Conservation (phyloP, 2,329 filamentous ascomycete species). For the Microthyrium microscopicum region DNA sequence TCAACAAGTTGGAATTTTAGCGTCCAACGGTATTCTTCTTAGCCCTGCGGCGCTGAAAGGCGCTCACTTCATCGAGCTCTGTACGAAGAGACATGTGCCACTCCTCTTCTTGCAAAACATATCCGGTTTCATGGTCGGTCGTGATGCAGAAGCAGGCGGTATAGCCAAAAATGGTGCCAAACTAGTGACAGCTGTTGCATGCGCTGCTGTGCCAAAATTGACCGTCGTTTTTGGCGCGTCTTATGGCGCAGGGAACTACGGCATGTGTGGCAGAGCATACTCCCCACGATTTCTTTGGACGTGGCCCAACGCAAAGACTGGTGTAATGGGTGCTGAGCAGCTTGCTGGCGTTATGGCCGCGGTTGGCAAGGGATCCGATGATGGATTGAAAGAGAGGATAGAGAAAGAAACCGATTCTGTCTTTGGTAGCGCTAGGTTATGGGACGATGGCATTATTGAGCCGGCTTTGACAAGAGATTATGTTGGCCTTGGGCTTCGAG, state of each 20-base stretch:
- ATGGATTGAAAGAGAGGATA: conserved; percentile 65
- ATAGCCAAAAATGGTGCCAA: conserved; percentile 98
- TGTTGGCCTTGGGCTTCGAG: conserved; percentile 31
- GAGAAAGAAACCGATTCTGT: conserved; percentile 79
- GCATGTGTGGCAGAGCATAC: conserved; percentile 92
- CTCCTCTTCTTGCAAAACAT: conserved; percentile 95
- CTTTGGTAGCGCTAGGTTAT: conserved; percentile 76
- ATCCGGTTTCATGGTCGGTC: conserved; percentile 93
- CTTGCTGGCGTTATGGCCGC: conserved; percentile 86
- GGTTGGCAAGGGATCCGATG: conserved; percentile 70
- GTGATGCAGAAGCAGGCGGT: conserved; percentile 78
- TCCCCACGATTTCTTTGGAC: conserved; percentile 84
- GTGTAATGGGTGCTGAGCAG: conserved; percentile 93
- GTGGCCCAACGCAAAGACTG: conserved; percentile 94
- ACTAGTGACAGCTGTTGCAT: conserved; percentile 86
- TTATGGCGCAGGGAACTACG: conserved; percentile 92
- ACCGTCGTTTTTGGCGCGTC: conserved; percentile 90
- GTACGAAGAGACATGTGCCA: conserved; percentile 74
- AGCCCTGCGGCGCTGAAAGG: conserved; percentile 80
- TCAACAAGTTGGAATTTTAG: conserved; percentile 79
- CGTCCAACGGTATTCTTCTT: conserved; percentile 93
- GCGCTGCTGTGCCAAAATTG: conserved; percentile 88
- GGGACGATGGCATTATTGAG: conserved; percentile 46
- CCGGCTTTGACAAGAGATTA: conserved; percentile 31
- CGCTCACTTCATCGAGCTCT: conserved; percentile 92